Conservation (phyloP, 148 eudicot genomes). For the Camellia granthamiana region DNA sequence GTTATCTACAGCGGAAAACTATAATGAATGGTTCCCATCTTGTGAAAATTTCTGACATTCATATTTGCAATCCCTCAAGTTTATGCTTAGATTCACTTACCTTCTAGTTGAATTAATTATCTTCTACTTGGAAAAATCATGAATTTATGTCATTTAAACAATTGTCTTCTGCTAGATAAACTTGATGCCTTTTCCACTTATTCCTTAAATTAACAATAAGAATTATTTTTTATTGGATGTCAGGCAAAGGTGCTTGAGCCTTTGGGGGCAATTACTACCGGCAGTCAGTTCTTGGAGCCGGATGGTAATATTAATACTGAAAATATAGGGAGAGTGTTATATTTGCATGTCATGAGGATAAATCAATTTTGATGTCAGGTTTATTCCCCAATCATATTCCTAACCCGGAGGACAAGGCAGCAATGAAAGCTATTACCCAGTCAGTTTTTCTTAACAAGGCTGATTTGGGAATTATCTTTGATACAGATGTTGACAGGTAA, state of each 20-base stretch:
- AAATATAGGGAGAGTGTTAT: not conserved
- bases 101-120: not conserved
- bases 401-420: conserved; percentile 97
- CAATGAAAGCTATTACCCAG: conserved; percentile 89
- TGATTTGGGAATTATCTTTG: conserved; percentile 97
- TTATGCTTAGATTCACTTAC: not conserved
- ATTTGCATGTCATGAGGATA: not conserved
- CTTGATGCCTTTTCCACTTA: not conserved
- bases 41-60: not conserved
- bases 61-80: not conserved
- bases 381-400: conserved; percentile 99
- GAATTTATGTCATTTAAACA: not conserved
- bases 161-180: not conserved
- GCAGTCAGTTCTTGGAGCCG: conserved; percentile 98
- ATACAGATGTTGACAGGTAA: conserved; percentile 97
- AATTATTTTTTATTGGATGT: conserved; percentile 17
- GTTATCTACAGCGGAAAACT: not conserved
- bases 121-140: not conserved
- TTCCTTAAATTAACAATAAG: not conserved
- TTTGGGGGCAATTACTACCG: conserved; percentile 81
- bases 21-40: not conserved
- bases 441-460: conserved; percentile 86
- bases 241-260: conserved; percentile 99
- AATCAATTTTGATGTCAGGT: conserved; percentile 40
- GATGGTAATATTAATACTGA: conserved; percentile 56